Conservation (phyloP, 2,329 filamentous ascomycete species). For the Lecanoromycetidae sp. region DNA sequence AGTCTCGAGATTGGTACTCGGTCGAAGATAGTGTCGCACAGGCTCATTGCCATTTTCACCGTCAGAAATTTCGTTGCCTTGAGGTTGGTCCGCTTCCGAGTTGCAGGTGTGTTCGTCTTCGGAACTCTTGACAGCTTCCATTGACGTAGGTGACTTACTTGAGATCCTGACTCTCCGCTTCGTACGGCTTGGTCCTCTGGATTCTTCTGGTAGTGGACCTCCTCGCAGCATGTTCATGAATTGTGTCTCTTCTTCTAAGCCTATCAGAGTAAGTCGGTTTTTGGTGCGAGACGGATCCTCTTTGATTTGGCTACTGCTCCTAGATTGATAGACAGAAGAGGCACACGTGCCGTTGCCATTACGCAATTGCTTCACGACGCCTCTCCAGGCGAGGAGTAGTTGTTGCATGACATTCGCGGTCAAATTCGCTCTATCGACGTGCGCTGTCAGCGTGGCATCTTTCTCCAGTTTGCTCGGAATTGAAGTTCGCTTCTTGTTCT, state of each 20-base stretch:
- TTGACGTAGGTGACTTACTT: conserved; percentile 33
- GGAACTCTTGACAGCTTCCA: not conserved
- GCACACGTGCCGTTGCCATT: conserved; percentile 26
- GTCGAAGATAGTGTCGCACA: not conserved
- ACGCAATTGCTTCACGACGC: conserved; percentile 49
- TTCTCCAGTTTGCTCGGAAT: conserved; percentile 9
- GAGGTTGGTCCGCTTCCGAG: not conserved
- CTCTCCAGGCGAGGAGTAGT: conserved; percentile 54
- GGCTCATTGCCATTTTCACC: not conserved
- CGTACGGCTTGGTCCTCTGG: conserved; percentile 1
- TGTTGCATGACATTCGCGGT: conserved; percentile 52
- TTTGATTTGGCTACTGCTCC: not conserved
- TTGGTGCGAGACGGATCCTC: not conserved
- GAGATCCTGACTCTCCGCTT: conserved; percentile 25
- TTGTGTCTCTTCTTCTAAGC: conserved; percentile 11
- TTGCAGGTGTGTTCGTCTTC: not conserved
- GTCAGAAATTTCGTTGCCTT: not conserved
- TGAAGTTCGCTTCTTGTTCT: conserved; percentile 9
- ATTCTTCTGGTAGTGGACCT: conserved; percentile 2
- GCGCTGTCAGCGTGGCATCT: conserved; percentile 5
- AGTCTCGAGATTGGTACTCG: no score
- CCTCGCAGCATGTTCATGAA: conserved; percentile 10
- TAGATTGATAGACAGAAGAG: conserved; percentile 1
- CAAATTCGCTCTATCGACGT: conserved; percentile 45
- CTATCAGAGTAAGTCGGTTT: conserved; percentile 7